A percentile compares a stretch with the other conserved stretches of the same genome.
Conservation (phyloP, 2,329 filamentous ascomycete genomes). For the Diaporthe sp. region DNA sequence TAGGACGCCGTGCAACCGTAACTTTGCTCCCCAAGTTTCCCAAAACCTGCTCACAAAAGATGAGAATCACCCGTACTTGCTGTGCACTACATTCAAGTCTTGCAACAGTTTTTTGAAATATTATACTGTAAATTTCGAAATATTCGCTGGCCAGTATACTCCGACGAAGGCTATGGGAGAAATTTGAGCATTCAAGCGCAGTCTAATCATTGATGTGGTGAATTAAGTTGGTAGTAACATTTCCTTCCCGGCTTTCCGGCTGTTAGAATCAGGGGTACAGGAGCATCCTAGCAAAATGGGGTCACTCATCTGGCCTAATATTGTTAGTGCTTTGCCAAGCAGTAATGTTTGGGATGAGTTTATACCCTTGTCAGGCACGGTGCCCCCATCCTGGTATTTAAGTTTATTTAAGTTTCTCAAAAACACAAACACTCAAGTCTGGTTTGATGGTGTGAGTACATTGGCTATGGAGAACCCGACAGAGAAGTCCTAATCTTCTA, state of each 20-base stretch:
- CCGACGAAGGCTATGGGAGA: not conserved
- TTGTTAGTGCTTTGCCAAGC: constrained; percentile 17
- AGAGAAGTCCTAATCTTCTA: not conserved
- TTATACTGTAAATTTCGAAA: not conserved
- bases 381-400: not conserved
- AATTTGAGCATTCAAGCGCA: not conserved
- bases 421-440: not conserved
- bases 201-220: too few relatives aligned
- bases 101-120: not conserved
- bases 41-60: not conserved
- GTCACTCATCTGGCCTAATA: not conserved
- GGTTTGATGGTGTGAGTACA: too few relatives aligned
- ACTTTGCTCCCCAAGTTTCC: too few relatives aligned
- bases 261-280: not conserved
- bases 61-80: not conserved
- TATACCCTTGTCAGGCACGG: not conserved
- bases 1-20: too few relatives aligned
- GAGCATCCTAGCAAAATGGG: not conserved
- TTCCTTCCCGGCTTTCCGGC: not conserved
- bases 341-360: not conserved
- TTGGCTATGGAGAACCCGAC: too few relatives aligned
- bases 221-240: not conserved
- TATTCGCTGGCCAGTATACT: not conserved
- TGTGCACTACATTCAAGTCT: not conserved
- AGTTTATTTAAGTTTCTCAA: not conserved